Conservation (phyloP, 192 early-diverging fungal genomes). For the Linderina pennispora region DNA sequence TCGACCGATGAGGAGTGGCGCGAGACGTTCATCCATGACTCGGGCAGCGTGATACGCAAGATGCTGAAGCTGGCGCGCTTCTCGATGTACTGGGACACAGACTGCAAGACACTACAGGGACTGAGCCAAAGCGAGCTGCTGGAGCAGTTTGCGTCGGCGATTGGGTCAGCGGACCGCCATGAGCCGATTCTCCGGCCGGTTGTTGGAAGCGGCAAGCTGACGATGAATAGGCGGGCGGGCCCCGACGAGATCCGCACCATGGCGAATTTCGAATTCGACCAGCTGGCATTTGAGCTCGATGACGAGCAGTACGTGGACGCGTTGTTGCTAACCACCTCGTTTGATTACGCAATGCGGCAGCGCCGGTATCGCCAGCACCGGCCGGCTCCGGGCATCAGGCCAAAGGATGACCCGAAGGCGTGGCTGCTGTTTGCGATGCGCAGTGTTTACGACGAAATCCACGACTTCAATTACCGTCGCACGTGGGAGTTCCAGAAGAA, state of each 20-base stretch:
- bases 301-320: conserved; percentile 84
- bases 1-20: conserved; percentile 86
- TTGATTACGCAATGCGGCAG: conserved; percentile 74
- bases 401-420: conserved; percentile 72
- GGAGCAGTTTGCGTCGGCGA: conserved; percentile 12
- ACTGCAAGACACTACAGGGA: conserved; percentile 54
- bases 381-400: conserved; percentile 75
- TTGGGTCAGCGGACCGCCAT: conserved; percentile 20
- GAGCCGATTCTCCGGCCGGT: conserved; percentile 91
- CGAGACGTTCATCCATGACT: conserved; percentile 71
- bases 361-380: conserved; percentile 82
- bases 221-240: conserved; percentile 63
- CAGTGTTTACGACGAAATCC: conserved; percentile 81
- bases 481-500: conserved; percentile 79
- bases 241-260: conserved; percentile 52
- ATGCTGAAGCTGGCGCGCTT: conserved; percentile 66
- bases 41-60: conserved; percentile 81
- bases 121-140: conserved; percentile 47
- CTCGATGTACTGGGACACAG: conserved; percentile 86
- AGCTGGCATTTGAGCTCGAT: conserved; percentile 85
- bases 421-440: conserved; percentile 78
- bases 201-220: conserved; percentile 76
- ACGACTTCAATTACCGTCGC: conserved; percentile 75
- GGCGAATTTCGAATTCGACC: conserved; percentile 78
- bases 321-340: conserved; percentile 71